Evolutionary conservation across 2,329 filamentous ascomycete species (phyloP).

Genomic region (Epichloe uncinata): DNA sequence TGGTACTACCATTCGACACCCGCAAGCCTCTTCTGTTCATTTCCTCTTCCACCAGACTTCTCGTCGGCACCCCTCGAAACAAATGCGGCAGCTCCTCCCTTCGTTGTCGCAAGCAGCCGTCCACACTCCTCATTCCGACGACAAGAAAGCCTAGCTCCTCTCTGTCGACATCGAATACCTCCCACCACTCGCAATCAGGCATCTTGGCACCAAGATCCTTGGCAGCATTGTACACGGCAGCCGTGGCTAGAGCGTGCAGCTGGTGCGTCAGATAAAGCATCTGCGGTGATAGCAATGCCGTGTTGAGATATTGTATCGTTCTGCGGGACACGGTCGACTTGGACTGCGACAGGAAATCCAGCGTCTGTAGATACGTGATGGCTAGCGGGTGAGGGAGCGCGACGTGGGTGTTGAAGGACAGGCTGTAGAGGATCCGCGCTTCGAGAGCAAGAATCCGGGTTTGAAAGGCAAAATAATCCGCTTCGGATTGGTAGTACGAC

Average conservation of each 20-base stretch:
- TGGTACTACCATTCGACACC: conserved; percentile 17
- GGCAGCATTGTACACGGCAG: conserved; percentile 82
- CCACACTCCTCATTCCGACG: conserved; percentile 69
- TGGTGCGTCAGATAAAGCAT: conserved; percentile 87
- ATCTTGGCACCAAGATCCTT: conserved; percentile 64
- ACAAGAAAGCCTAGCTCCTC: conserved; percentile 91
- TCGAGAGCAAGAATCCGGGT: conserved; percentile 59
- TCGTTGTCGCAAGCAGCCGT: conserved; percentile 52
- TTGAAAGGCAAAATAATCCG: conserved; percentile 53
- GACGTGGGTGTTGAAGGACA: conserved; percentile 76
- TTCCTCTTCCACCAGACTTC: conserved; percentile 45
- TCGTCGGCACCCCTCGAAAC: conserved; percentile 39
- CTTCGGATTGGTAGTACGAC: conserved; percentile 59
- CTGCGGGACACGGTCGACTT: conserved; percentile 45
- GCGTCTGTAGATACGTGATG: conserved; percentile 82
- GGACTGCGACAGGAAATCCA: conserved; percentile 48
- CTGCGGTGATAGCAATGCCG: conserved; percentile 74
- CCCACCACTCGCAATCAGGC: conserved; percentile 87
- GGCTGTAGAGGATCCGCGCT: conserved; percentile 56
- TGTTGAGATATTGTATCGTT: conserved; percentile 70
- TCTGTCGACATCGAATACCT: conserved; percentile 89
- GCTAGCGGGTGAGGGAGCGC: conserved; percentile 75
- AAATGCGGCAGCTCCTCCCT: conserved; percentile 39
- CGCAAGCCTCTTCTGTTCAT: conserved; percentile 38
- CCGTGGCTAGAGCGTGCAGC: conserved; percentile 70